These are phyloP conservation scores for Zelopaecilomyces penicillatus DNA, from an alignment of 2,329 filamentous ascomycete species.

Conservation along the genomic window DNA sequence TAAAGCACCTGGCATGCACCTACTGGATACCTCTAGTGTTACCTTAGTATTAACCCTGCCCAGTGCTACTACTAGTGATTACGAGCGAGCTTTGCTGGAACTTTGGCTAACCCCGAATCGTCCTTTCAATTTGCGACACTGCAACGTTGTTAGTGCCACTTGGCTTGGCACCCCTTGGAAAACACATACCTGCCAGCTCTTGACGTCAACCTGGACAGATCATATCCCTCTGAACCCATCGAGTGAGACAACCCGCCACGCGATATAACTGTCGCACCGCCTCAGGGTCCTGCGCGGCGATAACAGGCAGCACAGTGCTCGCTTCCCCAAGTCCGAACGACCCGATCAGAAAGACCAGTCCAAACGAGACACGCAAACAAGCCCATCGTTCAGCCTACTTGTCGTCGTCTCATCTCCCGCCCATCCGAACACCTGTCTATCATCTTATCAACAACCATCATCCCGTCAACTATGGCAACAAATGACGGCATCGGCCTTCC, in stretches of 20 bases:
- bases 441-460: background rate
- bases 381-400: too few relatives aligned
- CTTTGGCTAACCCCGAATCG: conserved; percentile 7
- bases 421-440: background rate
- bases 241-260: conserved; percentile 2
- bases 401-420: background rate
- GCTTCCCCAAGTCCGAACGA: too few relatives aligned
- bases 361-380: too few relatives aligned
- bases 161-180: background rate
- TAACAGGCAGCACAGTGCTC: too few relatives aligned
- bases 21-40: too few relatives aligned
- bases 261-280: background rate
- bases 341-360: too few relatives aligned
- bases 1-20: too few relatives aligned
- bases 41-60: too few relatives aligned
- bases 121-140: conserved; percentile 3
- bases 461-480: conserved; percentile 2
- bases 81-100: too few relatives aligned
- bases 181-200: conserved; percentile 1
- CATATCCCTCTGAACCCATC: background rate
- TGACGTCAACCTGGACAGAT: background rate
- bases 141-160: conserved; percentile 1
- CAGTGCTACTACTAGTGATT: too few relatives aligned
- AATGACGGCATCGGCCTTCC: conserved; percentile 28
- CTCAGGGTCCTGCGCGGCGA: too few relatives aligned